Conservation (phyloP, 768 basidiomycete species). For the Erythrobasidium yunnanense region DNA sequence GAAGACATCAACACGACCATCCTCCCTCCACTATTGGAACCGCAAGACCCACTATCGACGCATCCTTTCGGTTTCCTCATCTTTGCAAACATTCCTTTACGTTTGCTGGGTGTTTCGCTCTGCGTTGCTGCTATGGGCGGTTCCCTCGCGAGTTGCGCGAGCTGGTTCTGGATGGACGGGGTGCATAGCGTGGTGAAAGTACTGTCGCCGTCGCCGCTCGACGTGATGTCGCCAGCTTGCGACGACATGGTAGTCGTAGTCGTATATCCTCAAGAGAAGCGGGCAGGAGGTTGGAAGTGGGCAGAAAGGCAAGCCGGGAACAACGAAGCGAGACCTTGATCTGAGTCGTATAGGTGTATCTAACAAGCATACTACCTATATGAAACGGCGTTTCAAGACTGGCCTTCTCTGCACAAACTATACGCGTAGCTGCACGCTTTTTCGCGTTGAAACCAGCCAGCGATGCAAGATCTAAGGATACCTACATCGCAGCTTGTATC, state of each 20-base stretch:
- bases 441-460: too few relatives aligned
- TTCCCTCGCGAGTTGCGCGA: background rate
- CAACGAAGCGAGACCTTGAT: too few relatives aligned
- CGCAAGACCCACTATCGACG: background rate
- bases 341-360: too few relatives aligned
- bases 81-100: background rate
- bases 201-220: background rate
- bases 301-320: too few relatives aligned
- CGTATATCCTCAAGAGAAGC: too few relatives aligned
- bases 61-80: background rate
- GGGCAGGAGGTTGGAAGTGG: too few relatives aligned
- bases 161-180: constrained; percentile 11
- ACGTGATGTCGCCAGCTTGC: background rate
- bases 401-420: too few relatives aligned
- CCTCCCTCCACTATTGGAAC: background rate
- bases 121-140: constrained; percentile 17
- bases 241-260: background rate
- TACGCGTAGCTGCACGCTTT: too few relatives aligned
- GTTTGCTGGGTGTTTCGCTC: background rate
- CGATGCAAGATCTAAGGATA: too few relatives aligned
- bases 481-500: too few relatives aligned
- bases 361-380: too few relatives aligned
- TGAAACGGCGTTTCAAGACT: too few relatives aligned
- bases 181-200: constrained; percentile 17
- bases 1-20: background rate